Evolutionary conservation across 164 flowering plant species (phyloP).

Genomic region (Aristolochia contorta): DNA sequence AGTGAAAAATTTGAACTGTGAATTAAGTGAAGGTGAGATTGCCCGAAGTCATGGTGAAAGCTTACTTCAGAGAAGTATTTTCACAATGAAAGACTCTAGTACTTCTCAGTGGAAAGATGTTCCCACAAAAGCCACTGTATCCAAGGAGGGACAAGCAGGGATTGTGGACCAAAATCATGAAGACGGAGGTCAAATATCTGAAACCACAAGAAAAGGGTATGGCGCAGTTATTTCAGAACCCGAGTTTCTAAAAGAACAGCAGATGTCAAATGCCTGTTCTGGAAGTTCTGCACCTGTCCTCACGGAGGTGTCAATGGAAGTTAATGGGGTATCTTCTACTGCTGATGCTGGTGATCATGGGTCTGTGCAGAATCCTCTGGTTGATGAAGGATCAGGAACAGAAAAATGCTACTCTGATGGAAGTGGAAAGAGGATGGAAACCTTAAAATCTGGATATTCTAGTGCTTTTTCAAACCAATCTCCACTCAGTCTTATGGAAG

Average conservation of each 20-base stretch:
- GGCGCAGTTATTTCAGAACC: constrained; percentile 14
- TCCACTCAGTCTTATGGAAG: constrained; percentile 25
- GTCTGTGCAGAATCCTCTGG: constrained; percentile 13
- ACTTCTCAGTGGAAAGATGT: constrained; percentile 54
- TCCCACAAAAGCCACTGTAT: constrained; percentile 24
- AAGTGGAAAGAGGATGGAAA: constrained; percentile 32
- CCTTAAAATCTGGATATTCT: constrained; percentile 12
- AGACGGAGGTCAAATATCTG: constrained; percentile 17
- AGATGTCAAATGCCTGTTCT: constrained; percentile 43
- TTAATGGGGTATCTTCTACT: constrained; percentile 33
- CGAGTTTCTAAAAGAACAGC: constrained; percentile 33
- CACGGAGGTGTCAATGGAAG: constrained; percentile 36
- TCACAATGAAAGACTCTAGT: not conserved
- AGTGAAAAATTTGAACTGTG: constrained; percentile 6
- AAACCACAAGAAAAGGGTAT: constrained; percentile 17
- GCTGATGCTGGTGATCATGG: constrained; percentile 21
- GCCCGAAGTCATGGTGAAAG: constrained; percentile 12
- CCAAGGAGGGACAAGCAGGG: constrained; percentile 12
- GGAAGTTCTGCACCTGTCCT: constrained; percentile 51
- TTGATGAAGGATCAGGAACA: constrained; percentile 53
- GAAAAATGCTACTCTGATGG: constrained; percentile 46
- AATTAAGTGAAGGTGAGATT: not conserved
- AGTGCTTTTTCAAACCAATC: constrained; percentile 13
- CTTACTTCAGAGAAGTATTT: constrained; percentile 5
- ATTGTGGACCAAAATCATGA: constrained; percentile 8